These are phyloP conservation scores for Penicillium olsonii DNA, from an alignment of 2,329 filamentous ascomycete genomes.

Conservation along the genomic window DNA sequence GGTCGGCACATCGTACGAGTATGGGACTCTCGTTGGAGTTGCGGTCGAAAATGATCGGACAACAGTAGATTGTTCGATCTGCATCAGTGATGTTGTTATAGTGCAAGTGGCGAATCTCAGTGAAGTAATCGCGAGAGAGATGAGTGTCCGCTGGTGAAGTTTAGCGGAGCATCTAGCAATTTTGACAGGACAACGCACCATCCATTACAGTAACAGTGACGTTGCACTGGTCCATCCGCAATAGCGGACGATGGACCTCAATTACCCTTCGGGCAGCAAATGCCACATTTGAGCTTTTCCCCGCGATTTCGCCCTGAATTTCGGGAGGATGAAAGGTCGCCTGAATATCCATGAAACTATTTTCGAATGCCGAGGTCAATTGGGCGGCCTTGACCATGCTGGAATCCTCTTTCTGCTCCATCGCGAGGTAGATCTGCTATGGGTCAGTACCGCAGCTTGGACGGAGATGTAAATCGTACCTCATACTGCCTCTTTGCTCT, in stretches of 20 bases:
- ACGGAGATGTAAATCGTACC: slow-evolving; percentile 50
- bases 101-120: slow-evolving; percentile 65
- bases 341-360: slow-evolving; percentile 66
- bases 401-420: slow-evolving; percentile 68
- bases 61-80: slow-evolving; percentile 64
- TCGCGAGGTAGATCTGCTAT: slow-evolving; percentile 67
- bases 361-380: slow-evolving; percentile 63
- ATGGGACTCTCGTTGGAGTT: slow-evolving; percentile 69
- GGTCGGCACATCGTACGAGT: slow-evolving; percentile 69
- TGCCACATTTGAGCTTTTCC: slow-evolving; percentile 73
- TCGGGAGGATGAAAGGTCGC: slow-evolving; percentile 68
- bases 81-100: slow-evolving; percentile 44
- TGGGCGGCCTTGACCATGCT: slow-evolving; percentile 63
- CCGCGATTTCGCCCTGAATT: slow-evolving; percentile 68
- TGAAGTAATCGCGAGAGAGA: slow-evolving; percentile 68
- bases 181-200: slow-evolving; percentile 51
- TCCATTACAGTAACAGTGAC: slow-evolving; percentile 72
- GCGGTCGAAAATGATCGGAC: slow-evolving; percentile 72
- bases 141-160: slow-evolving; percentile 53
- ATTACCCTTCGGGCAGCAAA: slow-evolving; percentile 59
- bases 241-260: slow-evolving; percentile 23
- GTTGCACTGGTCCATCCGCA: slow-evolving; percentile 50
- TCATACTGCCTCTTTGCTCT: slow-evolving; percentile 67
- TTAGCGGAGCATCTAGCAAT: background rate
- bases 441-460: background rate